Evolutionary conservation across 768 basidiomycete genomes (phyloP).

Genomic region (Russula earlei): DNA sequence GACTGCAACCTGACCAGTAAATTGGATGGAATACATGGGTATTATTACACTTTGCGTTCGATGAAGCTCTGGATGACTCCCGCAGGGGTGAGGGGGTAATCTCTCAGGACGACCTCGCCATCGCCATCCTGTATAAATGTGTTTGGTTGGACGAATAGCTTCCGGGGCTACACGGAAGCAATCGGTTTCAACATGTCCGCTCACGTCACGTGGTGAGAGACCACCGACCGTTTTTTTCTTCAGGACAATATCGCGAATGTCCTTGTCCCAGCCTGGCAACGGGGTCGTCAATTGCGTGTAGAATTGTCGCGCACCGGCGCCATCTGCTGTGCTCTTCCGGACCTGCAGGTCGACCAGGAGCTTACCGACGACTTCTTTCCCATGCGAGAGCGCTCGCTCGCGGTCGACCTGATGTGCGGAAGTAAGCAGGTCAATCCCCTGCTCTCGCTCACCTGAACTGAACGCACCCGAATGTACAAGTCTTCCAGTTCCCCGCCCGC

Average conservation of each 20-base stretch:
- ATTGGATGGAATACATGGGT: background rate
- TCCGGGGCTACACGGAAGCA: constrained; percentile 49
- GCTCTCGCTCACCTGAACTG: background rate
- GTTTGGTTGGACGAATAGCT: constrained; percentile 79
- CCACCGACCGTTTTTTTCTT: constrained; percentile 62
- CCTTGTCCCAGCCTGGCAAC: constrained; percentile 57
- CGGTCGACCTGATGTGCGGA: constrained; percentile 52
- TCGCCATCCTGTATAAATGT: constrained; percentile 58
- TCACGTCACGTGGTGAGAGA: background rate
- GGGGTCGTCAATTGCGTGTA: constrained; percentile 77
- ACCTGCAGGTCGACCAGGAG: constrained; percentile 76
- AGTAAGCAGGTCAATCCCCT: background rate
- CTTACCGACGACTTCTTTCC: constrained; percentile 58
- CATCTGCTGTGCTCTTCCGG: constrained; percentile 79
- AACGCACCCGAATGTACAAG: constrained; percentile 52
- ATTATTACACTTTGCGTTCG: constrained; percentile 39
- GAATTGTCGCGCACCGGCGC: constrained; percentile 65
- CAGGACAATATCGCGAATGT: constrained; percentile 69
- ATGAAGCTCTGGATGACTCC: constrained; percentile 79
- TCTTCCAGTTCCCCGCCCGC: constrained; percentile 52
- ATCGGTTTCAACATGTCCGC: background rate
- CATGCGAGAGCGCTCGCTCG: constrained; percentile 51
- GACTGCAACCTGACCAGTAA: background rate
- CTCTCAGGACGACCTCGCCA: constrained; percentile 64
- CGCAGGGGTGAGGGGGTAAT: constrained; percentile 63